Percentiles rank a stretch among this genome's conserved stretches.
Evolutionary conservation across 2,329 filamentous ascomycete genomes (phyloP).

Genomic region (Graphilbum fragrans): DNA sequence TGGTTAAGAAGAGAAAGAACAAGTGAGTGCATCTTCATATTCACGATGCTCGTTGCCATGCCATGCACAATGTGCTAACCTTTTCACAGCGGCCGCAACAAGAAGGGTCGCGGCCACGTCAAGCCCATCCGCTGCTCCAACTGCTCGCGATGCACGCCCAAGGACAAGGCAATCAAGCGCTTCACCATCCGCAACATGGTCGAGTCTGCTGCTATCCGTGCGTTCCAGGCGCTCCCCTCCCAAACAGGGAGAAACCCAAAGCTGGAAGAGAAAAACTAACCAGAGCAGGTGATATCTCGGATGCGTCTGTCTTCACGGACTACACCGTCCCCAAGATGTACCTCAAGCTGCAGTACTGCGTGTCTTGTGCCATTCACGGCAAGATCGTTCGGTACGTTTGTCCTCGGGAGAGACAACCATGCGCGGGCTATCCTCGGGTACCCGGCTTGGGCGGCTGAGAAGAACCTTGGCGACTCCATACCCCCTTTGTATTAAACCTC

Average conservation of each 20-base stretch:
- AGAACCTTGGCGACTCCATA: slow-evolving; percentile 19
- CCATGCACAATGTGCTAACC: too few species aligned
- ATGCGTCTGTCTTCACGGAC: slow-evolving; percentile 97
- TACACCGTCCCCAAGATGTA: slow-evolving; percentile 99
- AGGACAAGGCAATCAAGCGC: slow-evolving; percentile 99
- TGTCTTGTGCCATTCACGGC: slow-evolving; percentile 99
- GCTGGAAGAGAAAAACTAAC: not conserved
- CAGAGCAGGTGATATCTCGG: slow-evolving; percentile 89
- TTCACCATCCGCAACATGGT: slow-evolving; percentile 99
- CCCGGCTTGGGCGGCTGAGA: slow-evolving; percentile 31
- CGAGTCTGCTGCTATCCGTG: slow-evolving; percentile 98
- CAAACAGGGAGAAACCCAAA: not conserved
- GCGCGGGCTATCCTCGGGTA: slow-evolving; percentile 15
- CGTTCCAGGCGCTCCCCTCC: slow-evolving; percentile 27
- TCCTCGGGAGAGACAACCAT: slow-evolving; percentile 46
- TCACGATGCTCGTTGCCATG: too few species aligned
- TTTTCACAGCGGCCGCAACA: slow-evolving; percentile 78
- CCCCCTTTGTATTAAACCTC: not conserved
- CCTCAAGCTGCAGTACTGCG: slow-evolving; percentile 99
- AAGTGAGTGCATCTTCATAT: slow-evolving; percentile 41
- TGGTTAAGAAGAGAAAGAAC: slow-evolving; percentile 23
- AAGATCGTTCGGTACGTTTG: slow-evolving; percentile 99
- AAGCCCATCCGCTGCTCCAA: slow-evolving; percentile 83
- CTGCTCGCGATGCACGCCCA: slow-evolving; percentile 79
- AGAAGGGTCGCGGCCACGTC: slow-evolving; percentile 99